phyloP scores from a whole-genome alignment of 1,139 yeast genomes.

The Nakaseomyces nivariensis region DNA sequence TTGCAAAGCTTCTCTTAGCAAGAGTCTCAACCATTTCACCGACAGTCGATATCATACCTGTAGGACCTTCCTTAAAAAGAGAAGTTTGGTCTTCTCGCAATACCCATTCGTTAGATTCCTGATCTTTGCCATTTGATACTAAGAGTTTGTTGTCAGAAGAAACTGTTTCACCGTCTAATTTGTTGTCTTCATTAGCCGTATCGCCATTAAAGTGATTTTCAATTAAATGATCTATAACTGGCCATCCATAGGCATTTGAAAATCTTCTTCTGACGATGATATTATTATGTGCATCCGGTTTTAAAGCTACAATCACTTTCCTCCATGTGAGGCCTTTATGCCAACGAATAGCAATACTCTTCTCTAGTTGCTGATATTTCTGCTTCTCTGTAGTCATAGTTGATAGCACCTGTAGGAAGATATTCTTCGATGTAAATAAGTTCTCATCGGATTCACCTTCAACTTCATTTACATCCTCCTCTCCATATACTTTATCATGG shows the following conservation, averaged over 20 bases:
- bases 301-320: conserved; percentile 73
- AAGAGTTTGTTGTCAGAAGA: neutral
- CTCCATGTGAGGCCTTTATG: conserved; percentile 81
- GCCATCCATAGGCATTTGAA: conserved; percentile 97
- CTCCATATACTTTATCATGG: conserved; percentile 72
- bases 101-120: conserved; percentile 72
- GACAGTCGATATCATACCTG: conserved; percentile 56
- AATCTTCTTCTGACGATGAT: conserved; percentile 80
- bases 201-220: conserved; percentile 43
- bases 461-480: conserved; percentile 49
- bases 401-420: conserved; percentile 18
- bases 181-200: conserved; percentile 4
- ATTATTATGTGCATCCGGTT: conserved; percentile 94
- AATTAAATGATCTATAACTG: conserved; percentile 75
- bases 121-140: conserved; percentile 28
- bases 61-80: conserved; percentile 58
- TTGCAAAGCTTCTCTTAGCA: conserved; percentile 12
- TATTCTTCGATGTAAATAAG: conserved; percentile 14
- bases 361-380: conserved; percentile 39
- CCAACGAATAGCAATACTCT: conserved; percentile 45
- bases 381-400: neutral
- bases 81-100: conserved; percentile 39
- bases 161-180: neutral
- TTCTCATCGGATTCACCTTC: conserved; percentile 10
- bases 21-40: conserved; percentile 38